These are phyloP conservation scores for Podospora bellae-mahoneyi DNA, from an alignment of 495 filamentous ascomycete species.

Conservation along the genomic window DNA sequence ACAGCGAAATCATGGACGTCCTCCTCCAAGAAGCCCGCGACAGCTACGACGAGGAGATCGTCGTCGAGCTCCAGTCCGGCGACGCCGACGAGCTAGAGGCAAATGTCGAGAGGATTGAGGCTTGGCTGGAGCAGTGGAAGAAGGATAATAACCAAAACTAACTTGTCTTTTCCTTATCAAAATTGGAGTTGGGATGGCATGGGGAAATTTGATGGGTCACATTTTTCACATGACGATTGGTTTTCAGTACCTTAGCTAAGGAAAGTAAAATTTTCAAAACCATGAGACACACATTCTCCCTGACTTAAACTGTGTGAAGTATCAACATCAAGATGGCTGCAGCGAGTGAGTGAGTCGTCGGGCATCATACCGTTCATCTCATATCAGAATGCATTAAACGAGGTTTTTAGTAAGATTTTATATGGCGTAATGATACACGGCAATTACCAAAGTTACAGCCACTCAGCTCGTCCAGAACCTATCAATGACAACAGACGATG, in stretches of 20 bases:
- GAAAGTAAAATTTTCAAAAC: no score
- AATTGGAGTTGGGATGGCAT: not conserved
- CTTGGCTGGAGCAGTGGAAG: constrained; percentile 82
- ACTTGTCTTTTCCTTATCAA: not conserved
- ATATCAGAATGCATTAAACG: not conserved
- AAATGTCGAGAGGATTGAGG: constrained; percentile 79
- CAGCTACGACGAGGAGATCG: constrained; percentile 79
- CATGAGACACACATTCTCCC: no score
- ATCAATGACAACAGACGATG: no score
- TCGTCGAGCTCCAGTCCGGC: constrained; percentile 87
- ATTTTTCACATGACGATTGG: no score
- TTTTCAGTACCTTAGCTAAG: no score
- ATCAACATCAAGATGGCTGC: not conserved
- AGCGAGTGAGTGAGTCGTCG: not conserved
- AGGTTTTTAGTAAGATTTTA: not conserved
- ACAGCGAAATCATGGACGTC: constrained; percentile 96
- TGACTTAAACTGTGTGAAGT: no score
- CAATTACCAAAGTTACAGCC: no score
- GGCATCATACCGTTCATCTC: not conserved
- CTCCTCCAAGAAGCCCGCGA: constrained; percentile 86
- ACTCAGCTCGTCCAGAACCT: no score
- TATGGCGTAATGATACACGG: no score
- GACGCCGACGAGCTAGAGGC: constrained; percentile 75
- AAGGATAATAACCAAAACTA: constrained; percentile 45
- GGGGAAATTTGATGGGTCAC: not conserved